Evolutionary conservation across 2,329 filamentous ascomycete genomes (phyloP).

Genomic region (Colletotrichum horii): DNA sequence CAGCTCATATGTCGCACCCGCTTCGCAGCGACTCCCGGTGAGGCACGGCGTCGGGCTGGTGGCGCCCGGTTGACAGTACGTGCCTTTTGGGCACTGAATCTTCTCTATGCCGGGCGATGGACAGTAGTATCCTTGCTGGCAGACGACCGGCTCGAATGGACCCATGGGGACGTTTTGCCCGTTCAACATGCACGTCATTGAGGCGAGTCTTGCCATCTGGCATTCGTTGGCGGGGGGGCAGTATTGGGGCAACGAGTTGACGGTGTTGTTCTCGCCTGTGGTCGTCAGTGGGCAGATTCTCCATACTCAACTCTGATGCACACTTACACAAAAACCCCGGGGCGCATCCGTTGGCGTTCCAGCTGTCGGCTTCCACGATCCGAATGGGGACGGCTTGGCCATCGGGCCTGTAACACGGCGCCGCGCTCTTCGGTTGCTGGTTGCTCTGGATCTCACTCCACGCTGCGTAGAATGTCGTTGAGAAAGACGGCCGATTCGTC

Average conservation of each 20-base stretch:
- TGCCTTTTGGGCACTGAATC: slow-evolving; percentile 49
- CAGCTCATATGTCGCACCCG: slow-evolving; percentile 45
- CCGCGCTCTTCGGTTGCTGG: slow-evolving; percentile 38
- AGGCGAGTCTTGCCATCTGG: slow-evolving; percentile 39
- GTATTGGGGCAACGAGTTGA: slow-evolving; percentile 50
- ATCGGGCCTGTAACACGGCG: slow-evolving; percentile 43
- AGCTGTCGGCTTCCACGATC: slow-evolving; percentile 41
- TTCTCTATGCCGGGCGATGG: slow-evolving; percentile 43
- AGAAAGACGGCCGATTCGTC: slow-evolving; percentile 44
- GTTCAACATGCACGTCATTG: slow-evolving; percentile 34
- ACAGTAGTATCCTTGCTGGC: slow-evolving; percentile 54
- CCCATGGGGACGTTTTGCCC: slow-evolving; percentile 47
- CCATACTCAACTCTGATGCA: neutral
- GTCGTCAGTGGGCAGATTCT: slow-evolving; percentile 10
- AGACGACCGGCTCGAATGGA: slow-evolving; percentile 56
- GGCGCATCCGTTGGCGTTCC: slow-evolving; percentile 41
- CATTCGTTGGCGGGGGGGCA: slow-evolving; percentile 44
- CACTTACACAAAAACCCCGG: slow-evolving; percentile 48
- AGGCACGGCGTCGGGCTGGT: slow-evolving; percentile 51
- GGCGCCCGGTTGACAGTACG: slow-evolving; percentile 57
- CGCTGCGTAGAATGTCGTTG: slow-evolving; percentile 44
- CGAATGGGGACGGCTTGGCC: slow-evolving; percentile 39
- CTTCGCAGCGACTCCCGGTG: slow-evolving; percentile 50
- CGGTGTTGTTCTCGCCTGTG: slow-evolving; percentile 47
- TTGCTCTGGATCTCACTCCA: slow-evolving; percentile 26